These are phyloP conservation scores for Chiua virens DNA, from an alignment of 768 basidiomycete species.

Conservation along the genomic window DNA sequence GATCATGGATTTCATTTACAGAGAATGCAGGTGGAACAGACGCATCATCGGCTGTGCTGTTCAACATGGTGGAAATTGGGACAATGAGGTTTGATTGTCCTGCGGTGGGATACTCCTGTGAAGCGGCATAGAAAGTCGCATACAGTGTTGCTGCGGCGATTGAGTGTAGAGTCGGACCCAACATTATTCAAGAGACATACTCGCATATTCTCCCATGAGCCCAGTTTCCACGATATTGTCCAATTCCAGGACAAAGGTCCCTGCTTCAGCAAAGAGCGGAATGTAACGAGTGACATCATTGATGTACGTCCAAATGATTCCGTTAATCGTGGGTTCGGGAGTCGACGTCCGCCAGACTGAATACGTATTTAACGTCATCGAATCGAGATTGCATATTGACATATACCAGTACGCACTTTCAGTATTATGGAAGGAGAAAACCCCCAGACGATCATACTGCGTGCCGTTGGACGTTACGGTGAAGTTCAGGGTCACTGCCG, in stretches of 20 bases:
- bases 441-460: conserved; percentile 70
- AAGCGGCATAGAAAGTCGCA: conserved; percentile 72
- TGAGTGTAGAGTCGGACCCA: background rate
- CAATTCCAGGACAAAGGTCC: conserved; percentile 70
- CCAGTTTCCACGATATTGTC: conserved; percentile 63
- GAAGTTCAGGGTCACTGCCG: conserved; percentile 71
- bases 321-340: conserved; percentile 66
- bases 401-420: conserved; percentile 52
- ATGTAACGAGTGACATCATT: conserved; percentile 76
- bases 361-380: background rate
- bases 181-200: conserved; percentile 36
- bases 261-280: conserved; percentile 66
- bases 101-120: conserved; percentile 53
- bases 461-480: conserved; percentile 79
- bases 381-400: background rate
- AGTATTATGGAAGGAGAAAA: conserved; percentile 75
- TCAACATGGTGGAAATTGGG: conserved; percentile 64
- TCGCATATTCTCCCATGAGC: conserved; percentile 68
- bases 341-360: conserved; percentile 81
- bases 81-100: conserved; percentile 63
- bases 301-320: conserved; percentile 76
- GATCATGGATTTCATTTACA: conserved; percentile 34
- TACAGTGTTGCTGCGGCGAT: conserved; percentile 54
- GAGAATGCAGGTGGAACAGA: conserved; percentile 76
- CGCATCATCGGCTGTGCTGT: conserved; percentile 67